Base-by-base conservation (phyloP, 805 yeast genomes). In the Ogataea saltuana region DNA sequence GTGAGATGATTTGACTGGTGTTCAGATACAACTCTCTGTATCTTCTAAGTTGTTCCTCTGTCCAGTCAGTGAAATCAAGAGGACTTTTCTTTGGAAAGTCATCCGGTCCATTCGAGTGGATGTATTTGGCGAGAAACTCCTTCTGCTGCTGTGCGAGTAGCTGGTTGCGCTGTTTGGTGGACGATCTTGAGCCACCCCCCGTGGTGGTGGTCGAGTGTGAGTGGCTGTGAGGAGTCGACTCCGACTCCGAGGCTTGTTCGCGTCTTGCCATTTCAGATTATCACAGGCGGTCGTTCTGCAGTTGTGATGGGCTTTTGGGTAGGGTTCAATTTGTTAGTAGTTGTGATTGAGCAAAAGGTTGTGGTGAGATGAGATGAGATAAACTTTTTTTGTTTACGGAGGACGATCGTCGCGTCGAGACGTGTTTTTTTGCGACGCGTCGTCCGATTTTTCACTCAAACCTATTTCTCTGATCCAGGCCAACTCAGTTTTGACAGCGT, bases 61-160 rank as follows among this genome's bases (percentile, higher is more conserved):
- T 78, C 46, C 85, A 74, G 1, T 74, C 61, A 31, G 74, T 78
- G 55, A 90, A 88, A 62, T 89, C 93, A 45, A 86, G 55, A 1
- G 89, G 85, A 42, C 80, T 77, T 1, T 69, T 63, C 8, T 65
- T 63, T 0, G 74, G 72, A 23, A 58, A 57, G 50, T 82, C 83
- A 30, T 75, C 68, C 1, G 90, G 90, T 3, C 89, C 90, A 55
- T 85, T 85, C 18, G 85, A 77, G 51, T 84, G 75, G 30, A 85
- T 79, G 60, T 85, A 88, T 46, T 78, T 79, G n/a, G 78, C 71
- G 4, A 83, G 66, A 34, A 74, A 76, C 49, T 82, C 85, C 45
- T 81, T 85, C 52, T 84, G 88, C 15, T 83, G 84, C 33, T 83
- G 88, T 31, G 79, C 81, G 2, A 80, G 75, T 3, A 78, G 76